These are phyloP conservation scores for Fermentozyma sake DNA, from an alignment of 1,139 yeast species.

Conservation along the genomic window DNA sequence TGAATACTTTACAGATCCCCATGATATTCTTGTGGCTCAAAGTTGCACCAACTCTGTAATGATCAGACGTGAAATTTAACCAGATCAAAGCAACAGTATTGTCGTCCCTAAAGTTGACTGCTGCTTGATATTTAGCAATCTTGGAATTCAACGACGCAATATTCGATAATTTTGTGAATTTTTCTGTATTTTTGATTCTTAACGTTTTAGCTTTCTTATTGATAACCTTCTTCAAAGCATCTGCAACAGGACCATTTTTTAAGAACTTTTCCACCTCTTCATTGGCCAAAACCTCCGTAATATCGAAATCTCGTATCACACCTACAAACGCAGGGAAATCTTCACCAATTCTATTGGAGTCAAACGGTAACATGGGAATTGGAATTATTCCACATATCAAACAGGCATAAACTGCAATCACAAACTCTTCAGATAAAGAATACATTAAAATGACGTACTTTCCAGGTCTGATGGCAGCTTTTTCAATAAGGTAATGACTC, in stretches of 20 bases:
- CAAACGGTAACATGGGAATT: slow-evolving; percentile 76
- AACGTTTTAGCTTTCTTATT: slow-evolving; percentile 43
- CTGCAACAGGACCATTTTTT: slow-evolving; percentile 66
- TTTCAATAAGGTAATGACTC: slow-evolving; percentile 53
- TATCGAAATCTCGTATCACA: slow-evolving; percentile 65
- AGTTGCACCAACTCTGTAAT: slow-evolving; percentile 62
- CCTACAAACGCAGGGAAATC: slow-evolving; percentile 69
- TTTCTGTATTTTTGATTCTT: slow-evolving; percentile 62
- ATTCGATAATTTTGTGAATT: slow-evolving; percentile 54
- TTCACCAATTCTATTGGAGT: slow-evolving; percentile 64
- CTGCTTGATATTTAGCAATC: slow-evolving; percentile 44
- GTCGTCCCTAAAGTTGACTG: slow-evolving; percentile 38
- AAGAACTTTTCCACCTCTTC: slow-evolving; percentile 67
- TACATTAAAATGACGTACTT: slow-evolving; percentile 77
- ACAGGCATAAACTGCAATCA: slow-evolving; percentile 83
- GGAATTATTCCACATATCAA: slow-evolving; percentile 76
- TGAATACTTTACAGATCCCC: slow-evolving; percentile 81
- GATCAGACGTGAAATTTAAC: slow-evolving; percentile 71
- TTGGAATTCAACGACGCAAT: slow-evolving; percentile 43
- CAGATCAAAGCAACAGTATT: slow-evolving; percentile 53
- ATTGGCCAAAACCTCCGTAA: slow-evolving; percentile 71
- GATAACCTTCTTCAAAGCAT: slow-evolving; percentile 55
- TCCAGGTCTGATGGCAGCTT: slow-evolving; percentile 56
- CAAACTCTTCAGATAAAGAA: slow-evolving; percentile 82
- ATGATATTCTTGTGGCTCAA: slow-evolving; percentile 61